Evolutionary conservation across 129 eudicot species (phyloP), one percentile per base, ranked within the genome.

Genomic region (Cynara cardunculus): DNA sequence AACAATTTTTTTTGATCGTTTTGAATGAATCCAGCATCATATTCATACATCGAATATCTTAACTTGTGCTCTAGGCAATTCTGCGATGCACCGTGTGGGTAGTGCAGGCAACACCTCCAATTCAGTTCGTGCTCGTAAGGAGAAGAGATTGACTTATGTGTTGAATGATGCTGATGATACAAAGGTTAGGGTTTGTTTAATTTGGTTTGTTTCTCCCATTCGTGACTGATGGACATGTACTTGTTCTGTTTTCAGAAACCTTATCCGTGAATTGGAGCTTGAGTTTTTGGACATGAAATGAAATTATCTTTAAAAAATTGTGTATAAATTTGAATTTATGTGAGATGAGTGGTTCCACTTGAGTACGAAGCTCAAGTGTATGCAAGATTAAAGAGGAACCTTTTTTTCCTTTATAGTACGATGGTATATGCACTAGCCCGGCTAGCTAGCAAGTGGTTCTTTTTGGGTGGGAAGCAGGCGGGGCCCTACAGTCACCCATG

Each of bases 11-110:
- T n/a, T 64, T 64, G 69, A 64, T 64, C 10, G 28, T 64, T 22
- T 24, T 22, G 28, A 64, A 64, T 21, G 69, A 64, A 64, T 56
- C 69, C 11, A 64, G 14, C 28, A 21, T 64, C 69, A 6, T 64
- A 64, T 24, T 3, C 27, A 64, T 64, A 56, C 65, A 24, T 56
- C 10, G 2, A 56, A 56, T n/a, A 56, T 56, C 24, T 56, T 56
- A 56, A 56, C 65, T 56, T 24, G 24, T 83, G 35, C 56, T 64
- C 65, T 87, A 83, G 90, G 89, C 65, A 37, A 67, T 86, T 83
- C 71, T 72, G 91, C 83, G 72, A 94, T 94, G 98, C 98, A 94
- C 79, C 95, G 98, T 62, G 98, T 91, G 71, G 98, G 87, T 16
- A 94, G 98, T 87, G 91, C 97, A 56, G 94, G 97, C 78, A 91